Percentiles rank a stretch among this genome's conserved stretches.
phyloP scores from a whole-genome alignment of 129 eudicot genomes.

The Artemisia argyi region DNA sequence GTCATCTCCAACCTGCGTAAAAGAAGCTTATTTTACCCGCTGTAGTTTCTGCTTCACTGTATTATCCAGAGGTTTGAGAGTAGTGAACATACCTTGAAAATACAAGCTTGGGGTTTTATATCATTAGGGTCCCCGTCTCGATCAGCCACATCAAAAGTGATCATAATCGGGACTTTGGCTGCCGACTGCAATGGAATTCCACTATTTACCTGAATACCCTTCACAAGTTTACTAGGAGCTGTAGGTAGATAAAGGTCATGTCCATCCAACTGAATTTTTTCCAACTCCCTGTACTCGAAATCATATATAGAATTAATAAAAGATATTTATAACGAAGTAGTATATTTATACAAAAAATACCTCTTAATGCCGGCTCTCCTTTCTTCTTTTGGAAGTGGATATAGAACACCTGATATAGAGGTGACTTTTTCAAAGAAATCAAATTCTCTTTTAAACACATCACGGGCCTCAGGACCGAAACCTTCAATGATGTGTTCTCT shows the following conservation, averaged over 20 bases:
- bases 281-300: conserved; percentile 70
- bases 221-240: conserved; percentile 86
- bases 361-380: conserved; percentile 90
- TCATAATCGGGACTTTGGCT: conserved; percentile 99
- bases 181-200: conserved; percentile 99
- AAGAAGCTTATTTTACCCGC: conserved; percentile 21
- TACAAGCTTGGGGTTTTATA: conserved; percentile 94
- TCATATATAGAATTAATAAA: conserved; percentile 1
- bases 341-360: conserved; percentile 39
- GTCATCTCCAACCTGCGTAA: conserved; percentile 90
- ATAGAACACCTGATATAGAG: conserved; percentile 89
- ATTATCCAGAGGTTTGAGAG: neutral
- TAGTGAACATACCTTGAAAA: conserved; percentile 65
- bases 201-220: conserved; percentile 92
- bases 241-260: conserved; percentile 97
- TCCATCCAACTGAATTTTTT: conserved; percentile 78
- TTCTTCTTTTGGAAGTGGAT: conserved; percentile 95
- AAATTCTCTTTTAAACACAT: conserved; percentile 78
- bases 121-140: conserved; percentile 68
- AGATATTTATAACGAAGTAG: neutral
- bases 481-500: conserved; percentile 82
- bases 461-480: conserved; percentile 79
- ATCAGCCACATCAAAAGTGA: conserved; percentile 93
- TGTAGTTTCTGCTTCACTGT: neutral
- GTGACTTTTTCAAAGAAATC: conserved; percentile 98